Base-by-base conservation (phyloP, 805 yeast genomes). In the Candida orba region DNA sequence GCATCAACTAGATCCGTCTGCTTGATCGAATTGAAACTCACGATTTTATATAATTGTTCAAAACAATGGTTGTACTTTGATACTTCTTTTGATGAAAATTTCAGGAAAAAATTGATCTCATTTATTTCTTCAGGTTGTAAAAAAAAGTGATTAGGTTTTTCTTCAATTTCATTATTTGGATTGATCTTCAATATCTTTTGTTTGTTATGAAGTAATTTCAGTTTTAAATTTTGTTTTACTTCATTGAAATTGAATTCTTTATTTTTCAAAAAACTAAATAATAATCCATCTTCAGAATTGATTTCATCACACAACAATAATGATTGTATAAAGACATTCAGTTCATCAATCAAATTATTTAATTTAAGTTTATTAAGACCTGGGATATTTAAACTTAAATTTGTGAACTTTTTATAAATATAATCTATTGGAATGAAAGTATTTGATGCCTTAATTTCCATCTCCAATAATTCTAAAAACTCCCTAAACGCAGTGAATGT, bases 321-420 rank as follows among this genome's bases (percentile, higher is more conserved):
- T n/a, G 68, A 57, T 17, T 68, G 60, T 13, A 84, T 54, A 31
- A 79, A 63, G 8, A 71, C 49, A 50, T 81, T 81, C 31, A 81
- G 49, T 31, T 66, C 62, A 32, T 71, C 68, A 18, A 78, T 57
- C 31, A 76, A 59, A 30, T 73, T 65, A 50, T 78, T 78, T 31
- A 75, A 51, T 38, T 70, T 67, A 36, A 69, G 54, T 50, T 78
- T 79, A 48, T 68, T 69, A 49, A 56, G 57, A n/a, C 53, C 50
- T 10, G 55, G 45, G 13, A 62, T 47, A 32, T 54, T 54, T 35
- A 55, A 40, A 6, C 49, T 15, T 23, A 53, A 37, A 10, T 48
- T 52, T 6, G 46, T 25, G 39, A 58, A 57, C 6, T 36, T 43
- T 8, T 46, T 52, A 38, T 54, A 30, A 7, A 58, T 42, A 17